Evolutionary conservation across 768 basidiomycete species (phyloP).

Genomic region (Kwoniella sp.): DNA sequence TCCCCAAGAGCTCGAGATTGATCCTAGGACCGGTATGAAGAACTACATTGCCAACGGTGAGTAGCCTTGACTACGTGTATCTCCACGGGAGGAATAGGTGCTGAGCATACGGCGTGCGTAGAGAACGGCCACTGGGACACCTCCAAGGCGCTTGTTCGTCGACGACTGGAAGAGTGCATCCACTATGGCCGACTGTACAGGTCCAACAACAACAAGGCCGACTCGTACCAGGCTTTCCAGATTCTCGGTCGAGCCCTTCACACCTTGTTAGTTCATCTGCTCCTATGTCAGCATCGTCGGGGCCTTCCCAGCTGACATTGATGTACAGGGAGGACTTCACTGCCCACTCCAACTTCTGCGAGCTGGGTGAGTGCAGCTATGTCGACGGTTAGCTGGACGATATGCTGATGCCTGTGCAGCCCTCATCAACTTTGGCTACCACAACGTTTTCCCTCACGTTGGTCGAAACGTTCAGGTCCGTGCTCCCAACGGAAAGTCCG

Average conservation of each 20-base stretch:
- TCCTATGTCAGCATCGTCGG: not conserved
- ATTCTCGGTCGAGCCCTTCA: constrained; percentile 66
- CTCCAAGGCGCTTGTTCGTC: constrained; percentile 60
- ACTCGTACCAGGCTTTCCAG: constrained; percentile 62
- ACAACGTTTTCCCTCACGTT: constrained; percentile 80
- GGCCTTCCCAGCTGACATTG: constrained; percentile 8
- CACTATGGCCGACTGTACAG: constrained; percentile 70
- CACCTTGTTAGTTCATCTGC: constrained; percentile 31
- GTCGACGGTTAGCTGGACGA: too few relatives aligned
- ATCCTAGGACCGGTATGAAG: constrained; percentile 86
- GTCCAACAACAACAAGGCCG: constrained; percentile 57
- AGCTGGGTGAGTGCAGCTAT: constrained; percentile 59
- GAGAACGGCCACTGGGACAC: constrained; percentile 79
- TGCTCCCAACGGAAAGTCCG: constrained; percentile 71
- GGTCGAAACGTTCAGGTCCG: constrained; percentile 75
- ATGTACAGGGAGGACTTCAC: constrained; percentile 72
- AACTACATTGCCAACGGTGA: constrained; percentile 70
- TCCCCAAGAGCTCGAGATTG: constrained; percentile 79
- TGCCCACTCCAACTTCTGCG: constrained; percentile 78
- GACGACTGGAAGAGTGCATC: constrained; percentile 75
- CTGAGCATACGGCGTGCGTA: constrained; percentile 4
- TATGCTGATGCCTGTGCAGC: constrained; percentile 40
- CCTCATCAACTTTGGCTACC: constrained; percentile 72
- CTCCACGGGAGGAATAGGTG: not conserved
- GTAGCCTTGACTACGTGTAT: constrained; percentile 1